phyloP scores from a whole-genome alignment of 2,329 filamentous ascomycete genomes.

The Penicillium sp. region DNA sequence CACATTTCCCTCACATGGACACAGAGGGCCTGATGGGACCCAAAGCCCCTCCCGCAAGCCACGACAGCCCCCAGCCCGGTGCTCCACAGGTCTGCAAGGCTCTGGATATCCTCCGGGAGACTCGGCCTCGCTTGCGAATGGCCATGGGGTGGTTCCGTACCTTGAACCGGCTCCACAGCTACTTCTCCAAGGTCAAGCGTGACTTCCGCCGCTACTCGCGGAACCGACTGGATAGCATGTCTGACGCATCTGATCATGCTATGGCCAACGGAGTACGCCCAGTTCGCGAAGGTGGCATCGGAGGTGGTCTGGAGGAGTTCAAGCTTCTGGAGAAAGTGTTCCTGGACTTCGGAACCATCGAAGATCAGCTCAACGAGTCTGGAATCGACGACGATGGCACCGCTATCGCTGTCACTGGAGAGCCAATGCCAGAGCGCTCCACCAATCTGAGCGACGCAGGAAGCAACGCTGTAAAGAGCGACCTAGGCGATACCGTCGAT shows the following conservation, averaged over 20 bases:
- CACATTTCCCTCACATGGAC: conserved; percentile 62
- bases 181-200: conserved; percentile 45
- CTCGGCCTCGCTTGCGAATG: conserved; percentile 46
- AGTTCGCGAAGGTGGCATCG: conserved; percentile 37
- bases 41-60: conserved; percentile 28
- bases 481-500: conserved; percentile 39
- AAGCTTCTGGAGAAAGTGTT: conserved; percentile 48
- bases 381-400: conserved; percentile 39
- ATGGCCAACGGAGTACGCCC: conserved; percentile 35
- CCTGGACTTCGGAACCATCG: conserved; percentile 43
- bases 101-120: conserved; percentile 45
- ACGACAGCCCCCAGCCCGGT: conserved; percentile 34
- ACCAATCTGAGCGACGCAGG: conserved; percentile 44
- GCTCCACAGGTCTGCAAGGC: conserved; percentile 41
- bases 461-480: conserved; percentile 47
- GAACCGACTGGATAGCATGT: conserved; percentile 33
- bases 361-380: conserved; percentile 43
- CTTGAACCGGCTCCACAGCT: conserved; percentile 46
- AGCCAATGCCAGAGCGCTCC: conserved; percentile 34
- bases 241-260: conserved; percentile 32
- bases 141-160: conserved; percentile 50
- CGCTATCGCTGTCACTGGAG: conserved; percentile 23
- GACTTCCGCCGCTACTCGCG: conserved; percentile 43
- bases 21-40: conserved; percentile 52
- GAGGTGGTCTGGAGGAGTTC: conserved; percentile 43